Conservation (phyloP, 768 basidiomycete species). For the Boletus speciosus region DNA sequence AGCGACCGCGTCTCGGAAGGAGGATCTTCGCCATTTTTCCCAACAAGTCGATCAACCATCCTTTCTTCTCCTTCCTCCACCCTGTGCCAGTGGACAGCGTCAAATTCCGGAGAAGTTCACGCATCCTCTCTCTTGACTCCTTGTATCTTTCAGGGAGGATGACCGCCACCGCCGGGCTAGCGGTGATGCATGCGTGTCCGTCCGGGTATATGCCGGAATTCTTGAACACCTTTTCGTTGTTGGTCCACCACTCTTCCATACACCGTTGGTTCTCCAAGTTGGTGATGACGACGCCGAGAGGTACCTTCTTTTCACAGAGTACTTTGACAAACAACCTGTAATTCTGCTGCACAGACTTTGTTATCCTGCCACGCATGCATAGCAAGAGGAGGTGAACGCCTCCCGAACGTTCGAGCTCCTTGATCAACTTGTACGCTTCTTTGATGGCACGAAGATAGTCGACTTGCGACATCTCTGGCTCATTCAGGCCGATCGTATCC, state of each 20-base stretch:
- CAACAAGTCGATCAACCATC: conserved; percentile 19
- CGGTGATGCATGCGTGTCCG: conserved; percentile 42
- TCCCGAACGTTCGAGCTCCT: conserved; percentile 26
- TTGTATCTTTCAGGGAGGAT: conserved; percentile 27
- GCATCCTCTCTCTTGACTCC: conserved; percentile 29
- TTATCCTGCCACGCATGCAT: conserved; percentile 39
- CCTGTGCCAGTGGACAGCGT: background rate
- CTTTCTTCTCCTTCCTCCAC: conserved; percentile 18
- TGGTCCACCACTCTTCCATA: conserved; percentile 39
- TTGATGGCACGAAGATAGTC: conserved; percentile 26
- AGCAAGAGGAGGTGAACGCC: conserved; percentile 41
- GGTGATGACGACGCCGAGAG: conserved; percentile 38
- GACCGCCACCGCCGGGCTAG: conserved; percentile 24
- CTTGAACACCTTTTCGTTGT: conserved; percentile 32
- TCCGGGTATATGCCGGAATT: conserved; percentile 25
- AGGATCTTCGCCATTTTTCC: conserved; percentile 20
- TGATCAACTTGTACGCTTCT: conserved; percentile 33
- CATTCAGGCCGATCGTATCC: conserved; percentile 35
- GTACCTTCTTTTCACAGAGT: conserved; percentile 37
- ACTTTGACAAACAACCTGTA: conserved; percentile 38
- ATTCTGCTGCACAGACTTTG: conserved; percentile 34
- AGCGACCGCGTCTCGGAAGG: conserved; percentile 2
- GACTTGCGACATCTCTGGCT: conserved; percentile 15
- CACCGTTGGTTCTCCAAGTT: conserved; percentile 35
- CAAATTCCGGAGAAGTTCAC: conserved; percentile 11